Evolutionary conservation across 371 early-diverging fungal genomes (phyloP).

Genomic region (Actinomortierella wolfii): DNA sequence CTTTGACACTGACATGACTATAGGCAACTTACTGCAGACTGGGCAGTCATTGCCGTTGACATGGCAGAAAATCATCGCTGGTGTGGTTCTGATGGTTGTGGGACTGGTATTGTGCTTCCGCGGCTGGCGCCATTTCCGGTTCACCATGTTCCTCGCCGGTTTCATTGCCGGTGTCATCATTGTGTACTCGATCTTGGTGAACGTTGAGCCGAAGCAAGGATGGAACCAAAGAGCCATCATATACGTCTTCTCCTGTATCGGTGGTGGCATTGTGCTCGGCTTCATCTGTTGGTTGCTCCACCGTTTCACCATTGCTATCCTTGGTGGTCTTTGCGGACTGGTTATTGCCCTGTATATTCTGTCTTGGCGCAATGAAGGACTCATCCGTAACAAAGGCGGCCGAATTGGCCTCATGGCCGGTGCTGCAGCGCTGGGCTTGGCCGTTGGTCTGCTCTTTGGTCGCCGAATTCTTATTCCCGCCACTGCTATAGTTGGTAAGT

Average conservation of each 20-base stretch:
- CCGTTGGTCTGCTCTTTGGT: conserved; percentile 58
- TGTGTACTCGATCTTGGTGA: conserved; percentile 57
- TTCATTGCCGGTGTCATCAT: conserved; percentile 41
- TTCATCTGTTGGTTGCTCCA: conserved; percentile 14
- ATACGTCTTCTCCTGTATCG: conserved; percentile 88
- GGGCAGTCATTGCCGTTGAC: conserved; percentile 11
- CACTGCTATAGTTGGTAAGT: conserved; percentile 63
- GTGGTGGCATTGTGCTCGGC: conserved; percentile 74
- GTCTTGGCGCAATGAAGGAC: conserved; percentile 55
- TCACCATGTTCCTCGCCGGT: conserved; percentile 35
- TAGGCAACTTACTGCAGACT: conserved; percentile 3
- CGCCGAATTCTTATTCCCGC: conserved; percentile 64
- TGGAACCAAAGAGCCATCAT: conserved; percentile 64
- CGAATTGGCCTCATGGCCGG: conserved; percentile 69
- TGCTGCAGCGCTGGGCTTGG: conserved; percentile 54
- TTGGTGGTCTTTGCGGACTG: conserved; percentile 62
- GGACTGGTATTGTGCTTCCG: conserved; percentile 32
- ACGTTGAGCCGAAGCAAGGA: conserved; percentile 50
- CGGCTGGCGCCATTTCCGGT: conserved; percentile 32
- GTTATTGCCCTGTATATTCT: conserved; percentile 62
- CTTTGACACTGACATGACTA: neutral
- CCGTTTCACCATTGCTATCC: conserved; percentile 53
- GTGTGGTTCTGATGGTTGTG: conserved; percentile 16
- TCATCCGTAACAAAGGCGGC: conserved; percentile 60
- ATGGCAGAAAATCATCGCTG: conserved; percentile 32